These are phyloP conservation scores for Teunomyces stri DNA, from an alignment of 805 yeast genomes.

Conservation along the genomic window DNA sequence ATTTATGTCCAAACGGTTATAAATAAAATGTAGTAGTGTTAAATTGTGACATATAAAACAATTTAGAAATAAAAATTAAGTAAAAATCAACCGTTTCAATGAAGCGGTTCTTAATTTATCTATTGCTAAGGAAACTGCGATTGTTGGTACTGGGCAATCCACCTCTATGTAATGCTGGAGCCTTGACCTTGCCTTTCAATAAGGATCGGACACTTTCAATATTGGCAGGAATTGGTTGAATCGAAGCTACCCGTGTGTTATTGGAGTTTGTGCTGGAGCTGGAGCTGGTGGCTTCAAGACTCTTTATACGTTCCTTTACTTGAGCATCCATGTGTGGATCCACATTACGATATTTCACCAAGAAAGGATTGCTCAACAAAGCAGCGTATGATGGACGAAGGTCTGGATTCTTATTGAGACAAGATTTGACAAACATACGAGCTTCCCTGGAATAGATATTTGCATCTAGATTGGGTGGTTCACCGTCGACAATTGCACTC, in stretches of 20 bases:
- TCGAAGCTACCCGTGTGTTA: slow-evolving; percentile 3
- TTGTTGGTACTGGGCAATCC: slow-evolving; percentile 25
- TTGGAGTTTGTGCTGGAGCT: slow-evolving; percentile 10
- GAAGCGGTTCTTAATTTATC: background rate
- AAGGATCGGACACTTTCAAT: slow-evolving; percentile 38
- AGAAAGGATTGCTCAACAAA: slow-evolving; percentile 82
- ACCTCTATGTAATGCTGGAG: slow-evolving; percentile 46
- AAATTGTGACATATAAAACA: slow-evolving; percentile 1
- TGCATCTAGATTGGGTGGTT: slow-evolving; percentile 25
- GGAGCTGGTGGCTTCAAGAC: slow-evolving; percentile 16
- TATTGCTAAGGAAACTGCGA: slow-evolving; percentile 9
- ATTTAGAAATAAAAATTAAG: background rate
- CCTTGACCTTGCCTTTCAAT: slow-evolving; percentile 39
- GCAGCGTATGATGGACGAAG: slow-evolving; percentile 78
- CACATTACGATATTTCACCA: slow-evolving; percentile 46
- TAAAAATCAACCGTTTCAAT: background rate
- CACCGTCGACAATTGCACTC: slow-evolving; percentile 75
- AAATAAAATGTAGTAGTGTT: background rate
- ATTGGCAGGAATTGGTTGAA: slow-evolving; percentile 10
- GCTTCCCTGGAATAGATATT: slow-evolving; percentile 66
- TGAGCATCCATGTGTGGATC: slow-evolving; percentile 31
- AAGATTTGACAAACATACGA: slow-evolving; percentile 70
- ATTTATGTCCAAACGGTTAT: slow-evolving; percentile 76
- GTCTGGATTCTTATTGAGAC: slow-evolving; percentile 77
- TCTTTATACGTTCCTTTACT: slow-evolving; percentile 22